A percentile compares a stretch with the other conserved stretches of the same genome.
These are phyloP conservation scores for Zasmidium angulare DNA, from an alignment of 2,329 filamentous ascomycete genomes.

Conservation along the genomic window DNA sequence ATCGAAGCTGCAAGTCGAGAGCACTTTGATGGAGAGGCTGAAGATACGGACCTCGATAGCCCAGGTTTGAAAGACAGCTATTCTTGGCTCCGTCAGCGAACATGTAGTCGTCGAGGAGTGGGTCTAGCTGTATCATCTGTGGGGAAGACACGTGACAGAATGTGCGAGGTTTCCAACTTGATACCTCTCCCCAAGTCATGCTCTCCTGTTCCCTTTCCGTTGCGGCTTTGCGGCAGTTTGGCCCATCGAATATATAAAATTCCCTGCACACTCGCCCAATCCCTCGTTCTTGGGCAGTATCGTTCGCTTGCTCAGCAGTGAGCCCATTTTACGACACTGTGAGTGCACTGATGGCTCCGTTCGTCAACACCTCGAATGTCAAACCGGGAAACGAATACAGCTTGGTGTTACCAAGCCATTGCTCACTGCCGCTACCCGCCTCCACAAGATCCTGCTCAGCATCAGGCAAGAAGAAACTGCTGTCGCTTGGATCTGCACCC, in stretches of 20 bases:
- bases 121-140: background rate
- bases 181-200: background rate
- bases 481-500: conserved; percentile 34
- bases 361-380: conserved; percentile 94
- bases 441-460: conserved; percentile 39
- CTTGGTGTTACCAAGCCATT: conserved; percentile 70
- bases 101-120: background rate
- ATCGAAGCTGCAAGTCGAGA: background rate
- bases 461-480: conserved; percentile 36
- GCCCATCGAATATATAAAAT: no score
- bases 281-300: no score
- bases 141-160: background rate
- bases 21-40: no score
- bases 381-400: conserved; percentile 91
- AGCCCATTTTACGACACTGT: conserved; percentile 48
- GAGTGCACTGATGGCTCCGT: conserved; percentile 82
- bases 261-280: no score
- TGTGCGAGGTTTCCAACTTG: no score
- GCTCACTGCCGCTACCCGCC: conserved; percentile 47
- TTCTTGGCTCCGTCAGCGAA: background rate
- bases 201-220: background rate
- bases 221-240: no score
- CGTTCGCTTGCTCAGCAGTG: no score
- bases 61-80: no score
- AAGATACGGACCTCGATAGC: no score